Evolutionary conservation across 2,329 filamentous ascomycete species (phyloP), one percentile per base, ranked within the genome.

Genomic region (Nannizzia gypsea): DNA sequence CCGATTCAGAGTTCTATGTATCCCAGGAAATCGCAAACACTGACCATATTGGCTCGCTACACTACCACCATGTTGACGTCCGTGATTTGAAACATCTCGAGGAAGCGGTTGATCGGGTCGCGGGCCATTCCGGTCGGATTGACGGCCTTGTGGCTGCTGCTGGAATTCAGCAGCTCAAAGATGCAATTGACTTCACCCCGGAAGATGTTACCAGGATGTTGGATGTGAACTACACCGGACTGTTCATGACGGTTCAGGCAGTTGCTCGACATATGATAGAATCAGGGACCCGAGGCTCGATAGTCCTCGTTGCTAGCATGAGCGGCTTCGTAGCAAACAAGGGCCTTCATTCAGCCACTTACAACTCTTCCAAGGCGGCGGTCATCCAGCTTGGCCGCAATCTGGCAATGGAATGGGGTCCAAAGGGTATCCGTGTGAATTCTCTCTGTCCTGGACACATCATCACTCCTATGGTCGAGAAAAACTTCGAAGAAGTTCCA

Each of bases 401-500:
- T 8, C 69, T 82, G 28, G 78, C 80, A 0, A 79, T 79, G 64
- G 80, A 82, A 67, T 82, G 75, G 79, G 78, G 72, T 56, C 73
- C 72, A 28, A 71, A 73, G 44, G 72, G 77, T 0, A 81, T 83
- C 56, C 72, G 79, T 1, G 80, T 83, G 11, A 83, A 83, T 64
- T 77, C 75, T 17, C 65, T 82, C 20, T 80, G 76, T 62, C 79
- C 79, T 0, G 80, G 79, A 0, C 79, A 82, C 61, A 80, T 82
- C 50, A 72, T 81, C 24, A 82, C 80, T 0, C 83, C 86, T 22
- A 95, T 96, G 90, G 88, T 92, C 1, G 83, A 89, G 70, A 81
- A 83, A 61, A 81, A 95, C 34, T 93, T 96, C 68, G 80, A 84
- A 64, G 80, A 87, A 64, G 62, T 60, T 8, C 90, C 90, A 0